Evolutionary conservation across 495 filamentous ascomycete species (phyloP).

Genomic region (Tuber melanosporum): DNA sequence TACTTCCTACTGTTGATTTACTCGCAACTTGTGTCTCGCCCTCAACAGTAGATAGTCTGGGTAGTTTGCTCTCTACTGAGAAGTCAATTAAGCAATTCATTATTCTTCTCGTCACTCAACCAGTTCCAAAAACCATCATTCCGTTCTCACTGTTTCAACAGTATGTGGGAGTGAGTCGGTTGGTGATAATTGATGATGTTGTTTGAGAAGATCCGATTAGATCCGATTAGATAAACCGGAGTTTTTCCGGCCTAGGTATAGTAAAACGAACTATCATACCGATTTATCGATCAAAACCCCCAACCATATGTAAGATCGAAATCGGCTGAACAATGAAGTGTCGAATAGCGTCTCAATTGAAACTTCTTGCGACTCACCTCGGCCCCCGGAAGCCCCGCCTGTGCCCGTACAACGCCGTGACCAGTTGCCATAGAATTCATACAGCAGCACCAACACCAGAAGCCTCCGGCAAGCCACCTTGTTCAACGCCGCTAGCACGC

Average conservation of each 20-base stretch:
- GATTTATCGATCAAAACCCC: not conserved
- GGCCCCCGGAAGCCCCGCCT: not conserved
- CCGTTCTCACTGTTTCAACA: too few species aligned
- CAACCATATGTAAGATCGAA: not conserved
- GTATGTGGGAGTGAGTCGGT: not conserved
- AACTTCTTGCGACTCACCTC: not conserved
- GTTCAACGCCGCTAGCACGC: slow-evolving; percentile 87
- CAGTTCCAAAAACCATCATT: too few species aligned
- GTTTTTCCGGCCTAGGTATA: not conserved
- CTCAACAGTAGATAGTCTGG: too few species aligned
- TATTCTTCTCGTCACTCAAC: too few species aligned
- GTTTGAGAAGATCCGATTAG: not conserved
- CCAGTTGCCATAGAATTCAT: not conserved
- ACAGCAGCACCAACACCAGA: not conserved
- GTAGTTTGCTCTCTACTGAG: too few species aligned
- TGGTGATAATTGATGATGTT: not conserved
- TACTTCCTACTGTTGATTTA: too few species aligned
- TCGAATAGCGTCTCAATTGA: not conserved
- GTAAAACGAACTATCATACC: not conserved
- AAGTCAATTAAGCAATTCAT: too few species aligned
- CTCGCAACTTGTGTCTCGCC: too few species aligned
- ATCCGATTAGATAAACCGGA: not conserved
- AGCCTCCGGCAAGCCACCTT: slow-evolving; percentile 39
- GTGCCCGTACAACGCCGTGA: not conserved
- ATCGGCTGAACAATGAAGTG: not conserved